These are phyloP conservation scores for Fomitopsis palustris DNA, from an alignment of 1,284 basidiomycete genomes.

Conservation along the genomic window DNA sequence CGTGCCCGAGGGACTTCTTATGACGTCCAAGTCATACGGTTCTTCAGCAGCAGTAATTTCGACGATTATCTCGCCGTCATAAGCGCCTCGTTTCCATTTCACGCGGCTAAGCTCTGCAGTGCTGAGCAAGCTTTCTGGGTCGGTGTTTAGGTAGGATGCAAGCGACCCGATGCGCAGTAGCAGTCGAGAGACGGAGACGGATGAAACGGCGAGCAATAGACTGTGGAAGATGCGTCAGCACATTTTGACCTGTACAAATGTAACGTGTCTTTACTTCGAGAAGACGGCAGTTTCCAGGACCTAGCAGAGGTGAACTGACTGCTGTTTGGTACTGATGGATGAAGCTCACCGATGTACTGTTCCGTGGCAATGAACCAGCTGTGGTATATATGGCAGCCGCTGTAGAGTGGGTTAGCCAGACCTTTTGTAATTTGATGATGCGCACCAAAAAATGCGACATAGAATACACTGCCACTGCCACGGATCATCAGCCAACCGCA, in stretches of 20 bases:
- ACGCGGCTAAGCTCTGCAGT: conserved; percentile 22
- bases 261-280: neutral
- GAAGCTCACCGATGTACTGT: conserved; percentile 10
- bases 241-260: neutral
- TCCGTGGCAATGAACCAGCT: conserved; percentile 11
- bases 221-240: neutral
- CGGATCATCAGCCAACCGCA: neutral
- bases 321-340: neutral
- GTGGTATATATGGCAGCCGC: conserved; percentile 14
- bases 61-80: conserved; percentile 38
- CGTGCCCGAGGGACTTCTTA: neutral
- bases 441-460: neutral
- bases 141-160: conserved; percentile 15
- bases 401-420: neutral
- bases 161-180: conserved; percentile 22
- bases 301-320: neutral
- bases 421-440: neutral
- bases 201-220: conserved; percentile 10
- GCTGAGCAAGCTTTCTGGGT: conserved; percentile 19
- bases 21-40: neutral
- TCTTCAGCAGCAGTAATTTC: conserved; percentile 19
- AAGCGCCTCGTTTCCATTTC: conserved; percentile 32
- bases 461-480: neutral
- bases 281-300: neutral
- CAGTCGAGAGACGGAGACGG: conserved; percentile 20